A percentile compares a stretch with the other conserved stretches of the same genome.
Evolutionary conservation across 2,329 filamentous ascomycete genomes (phyloP).

Genomic region (Fusarium haematococcum): DNA sequence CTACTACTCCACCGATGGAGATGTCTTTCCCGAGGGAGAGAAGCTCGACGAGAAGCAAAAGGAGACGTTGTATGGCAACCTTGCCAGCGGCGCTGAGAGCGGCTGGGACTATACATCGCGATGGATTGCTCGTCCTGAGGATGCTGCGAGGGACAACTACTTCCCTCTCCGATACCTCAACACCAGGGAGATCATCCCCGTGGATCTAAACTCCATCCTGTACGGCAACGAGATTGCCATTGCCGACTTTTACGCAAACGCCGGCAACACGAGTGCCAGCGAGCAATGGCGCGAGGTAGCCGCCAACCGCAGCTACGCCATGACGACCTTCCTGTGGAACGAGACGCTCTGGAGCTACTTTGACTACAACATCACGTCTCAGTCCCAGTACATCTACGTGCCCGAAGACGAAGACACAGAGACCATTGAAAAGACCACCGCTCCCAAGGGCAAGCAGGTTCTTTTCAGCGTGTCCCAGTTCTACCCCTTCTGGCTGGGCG

Average conservation of each 20-base stretch:
- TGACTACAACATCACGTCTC: conserved; percentile 75
- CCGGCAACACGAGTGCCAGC: conserved; percentile 63
- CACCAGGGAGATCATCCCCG: conserved; percentile 67
- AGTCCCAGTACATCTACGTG: conserved; percentile 66
- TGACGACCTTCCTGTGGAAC: conserved; percentile 75
- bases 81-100: conserved; percentile 74
- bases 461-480: conserved; percentile 70
- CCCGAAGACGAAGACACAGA: conserved; percentile 58
- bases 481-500: conserved; percentile 77
- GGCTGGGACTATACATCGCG: conserved; percentile 74
- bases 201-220: conserved; percentile 76
- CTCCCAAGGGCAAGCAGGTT: conserved; percentile 67
- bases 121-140: conserved; percentile 67
- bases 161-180: conserved; percentile 76
- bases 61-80: conserved; percentile 67
- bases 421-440: conserved; percentile 49
- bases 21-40: conserved; percentile 65
- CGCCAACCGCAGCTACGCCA: conserved; percentile 67
- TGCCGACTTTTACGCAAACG: conserved; percentile 62
- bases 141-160: conserved; percentile 69
- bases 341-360: conserved; percentile 72
- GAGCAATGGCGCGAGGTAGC: conserved; percentile 63
- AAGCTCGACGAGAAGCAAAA: conserved; percentile 65
- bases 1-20: conserved; percentile 69
- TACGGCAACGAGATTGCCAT: conserved; percentile 74